Evolutionary conservation across 371 early-diverging fungal genomes (phyloP), one percentile per base, ranked within the genome.

Genomic region (Mucor piriformis): DNA sequence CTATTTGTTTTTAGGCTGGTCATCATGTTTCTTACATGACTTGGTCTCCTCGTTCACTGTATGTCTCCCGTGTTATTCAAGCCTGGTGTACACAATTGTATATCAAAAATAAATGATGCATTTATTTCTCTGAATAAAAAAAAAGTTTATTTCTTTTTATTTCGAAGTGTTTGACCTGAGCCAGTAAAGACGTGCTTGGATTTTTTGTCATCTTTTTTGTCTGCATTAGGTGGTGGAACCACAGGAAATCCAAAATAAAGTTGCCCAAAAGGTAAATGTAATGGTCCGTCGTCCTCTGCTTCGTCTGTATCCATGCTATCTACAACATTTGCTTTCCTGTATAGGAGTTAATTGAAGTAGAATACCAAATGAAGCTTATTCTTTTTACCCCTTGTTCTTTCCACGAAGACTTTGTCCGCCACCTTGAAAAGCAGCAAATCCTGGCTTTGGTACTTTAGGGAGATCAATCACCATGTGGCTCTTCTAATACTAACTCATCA

Each of bases 201-300:
- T n/a, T 51, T 59, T 27, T 68, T 46, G 12, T 33, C 56, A 18
- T 69, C 59, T 20, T 67, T 61, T 10, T 56, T 33, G 27, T 66
- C 61, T 27, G 38, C 42, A 29, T 46, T 56, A 34, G 72, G 69
- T 37, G 81, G 81, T 10, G 84, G 81, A 35, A 86, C 61, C 18
- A 86, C 63, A 7, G 78, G 76, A 65, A 85, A 92, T 0, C 96
- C 98, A 80, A 98, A 96, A 65, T 89, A 98, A 33, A 98, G 79
- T 34, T 89, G 90, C 5, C 95, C 95, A 50, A 92, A 81, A 0
- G 98, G 96, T 40, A 98, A 64, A 48, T 88, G 85, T 44, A 98
- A 73, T 1, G 94, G 94, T 4, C 89, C 88, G 3, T 92, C 93
- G n/a, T 83, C 70, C 4, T 57, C 57, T 16, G 63, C 72, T 50